Conservation (phyloP, 129 eudicot species). For the Lactuca saligna region DNA sequence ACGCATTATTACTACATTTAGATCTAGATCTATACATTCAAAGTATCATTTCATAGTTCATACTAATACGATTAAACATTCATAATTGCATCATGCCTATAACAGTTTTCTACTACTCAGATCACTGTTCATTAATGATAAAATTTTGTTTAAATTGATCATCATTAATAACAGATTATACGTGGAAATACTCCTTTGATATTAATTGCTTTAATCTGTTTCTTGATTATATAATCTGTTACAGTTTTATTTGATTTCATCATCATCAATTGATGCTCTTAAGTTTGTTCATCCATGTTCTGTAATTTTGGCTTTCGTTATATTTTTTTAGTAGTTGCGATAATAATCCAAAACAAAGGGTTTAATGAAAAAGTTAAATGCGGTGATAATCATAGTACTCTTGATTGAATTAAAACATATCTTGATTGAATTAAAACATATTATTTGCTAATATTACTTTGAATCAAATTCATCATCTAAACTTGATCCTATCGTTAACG, state of each 20-base stretch:
- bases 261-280: not conserved
- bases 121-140: slow-evolving; percentile 1
- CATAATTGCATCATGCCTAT: not conserved
- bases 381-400: no score
- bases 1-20: slow-evolving; percentile 4
- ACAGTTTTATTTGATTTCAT: not conserved
- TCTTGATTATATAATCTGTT: not conserved
- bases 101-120: slow-evolving; percentile 5
- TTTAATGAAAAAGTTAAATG: no score
- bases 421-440: no score
- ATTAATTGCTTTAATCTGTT: not conserved
- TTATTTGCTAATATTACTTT: no score
- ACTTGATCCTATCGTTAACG: no score
- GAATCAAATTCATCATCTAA: no score
- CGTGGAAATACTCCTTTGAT: not conserved
- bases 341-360: no score
- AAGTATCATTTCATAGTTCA: slow-evolving; percentile 19
- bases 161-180: slow-evolving; percentile 1
- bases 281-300: not conserved
- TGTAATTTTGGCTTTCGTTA: no score
- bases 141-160: not conserved
- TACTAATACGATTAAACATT: slow-evolving; percentile 11
- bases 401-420: no score
- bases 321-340: not conserved
- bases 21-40: slow-evolving; percentile 21